A percentile compares a stretch with the other conserved stretches of the same genome.
Evolutionary conservation across 371 early-diverging fungal genomes (phyloP).

Genomic region (Funneliformis caledonium): DNA sequence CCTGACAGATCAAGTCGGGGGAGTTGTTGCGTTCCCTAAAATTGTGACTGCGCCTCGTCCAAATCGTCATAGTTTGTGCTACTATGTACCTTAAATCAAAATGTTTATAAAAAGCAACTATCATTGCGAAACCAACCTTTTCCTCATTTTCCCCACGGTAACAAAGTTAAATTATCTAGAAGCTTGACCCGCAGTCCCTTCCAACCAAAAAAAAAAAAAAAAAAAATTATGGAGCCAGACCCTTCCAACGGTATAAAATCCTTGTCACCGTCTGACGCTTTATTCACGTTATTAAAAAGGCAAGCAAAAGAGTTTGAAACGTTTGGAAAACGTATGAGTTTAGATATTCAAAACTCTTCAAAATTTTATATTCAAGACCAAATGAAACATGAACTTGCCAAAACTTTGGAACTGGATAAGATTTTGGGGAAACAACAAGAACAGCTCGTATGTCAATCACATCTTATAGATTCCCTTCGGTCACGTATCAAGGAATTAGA

Average conservation of each 20-base stretch:
- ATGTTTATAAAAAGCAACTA: neutral
- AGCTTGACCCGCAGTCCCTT: no score
- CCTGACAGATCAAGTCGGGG: no score
- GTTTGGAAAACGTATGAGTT: neutral
- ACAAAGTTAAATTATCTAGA: no score
- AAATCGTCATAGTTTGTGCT: neutral
- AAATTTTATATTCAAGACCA: no score
- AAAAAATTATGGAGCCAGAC: neutral
- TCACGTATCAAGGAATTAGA: neutral
- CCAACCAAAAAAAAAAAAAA: neutral
- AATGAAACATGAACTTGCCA: neutral
- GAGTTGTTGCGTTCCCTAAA: no score
- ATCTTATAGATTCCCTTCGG: neutral
- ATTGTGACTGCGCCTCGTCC: neutral
- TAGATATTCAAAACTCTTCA: neutral
- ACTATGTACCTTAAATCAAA: neutral
- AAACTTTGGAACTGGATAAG: neutral
- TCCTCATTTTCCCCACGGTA: neutral
- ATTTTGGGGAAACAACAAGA: neutral
- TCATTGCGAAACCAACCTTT: neutral
- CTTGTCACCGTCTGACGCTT: neutral
- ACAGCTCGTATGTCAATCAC: neutral
- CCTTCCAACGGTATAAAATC: no score
- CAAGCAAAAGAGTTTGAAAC: neutral
- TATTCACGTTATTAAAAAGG: neutral